These are phyloP conservation scores for Sugiyamaella paludigena DNA, from an alignment of 1,139 yeast genomes.

Conservation along the genomic window DNA sequence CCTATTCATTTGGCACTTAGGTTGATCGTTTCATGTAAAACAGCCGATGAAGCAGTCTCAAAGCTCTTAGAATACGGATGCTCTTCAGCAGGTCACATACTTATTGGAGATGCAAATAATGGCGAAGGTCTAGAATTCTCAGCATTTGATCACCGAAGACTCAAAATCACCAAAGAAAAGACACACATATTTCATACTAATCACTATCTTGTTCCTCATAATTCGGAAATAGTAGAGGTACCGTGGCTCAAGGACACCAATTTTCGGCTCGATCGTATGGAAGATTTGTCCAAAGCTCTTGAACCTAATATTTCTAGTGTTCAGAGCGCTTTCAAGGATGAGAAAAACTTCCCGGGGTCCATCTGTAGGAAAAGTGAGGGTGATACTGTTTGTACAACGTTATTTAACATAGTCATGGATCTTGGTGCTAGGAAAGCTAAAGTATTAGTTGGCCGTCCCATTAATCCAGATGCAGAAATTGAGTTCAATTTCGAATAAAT, in stretches of 20 bases:
- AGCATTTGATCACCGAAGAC: conserved; percentile 15
- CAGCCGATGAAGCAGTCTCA: conserved; percentile 32
- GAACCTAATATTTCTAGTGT: conserved; percentile 16
- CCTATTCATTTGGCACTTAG: conserved; percentile 40
- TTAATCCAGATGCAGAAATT: conserved; percentile 14
- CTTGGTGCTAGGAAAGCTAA: conserved; percentile 17
- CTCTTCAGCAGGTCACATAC: conserved; percentile 26
- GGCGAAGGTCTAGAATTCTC: conserved; percentile 27
- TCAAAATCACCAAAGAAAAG: conserved; percentile 12
- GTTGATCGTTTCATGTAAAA: conserved; percentile 30
- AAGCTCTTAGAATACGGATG: conserved; percentile 26
- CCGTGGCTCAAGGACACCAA: conserved; percentile 22
- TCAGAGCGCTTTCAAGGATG: conserved; percentile 23
- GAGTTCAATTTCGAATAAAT: not conserved
- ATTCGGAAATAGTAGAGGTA: conserved; percentile 16
- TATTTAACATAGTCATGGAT: conserved; percentile 29
- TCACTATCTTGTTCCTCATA: conserved; percentile 24
- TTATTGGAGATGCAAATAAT: conserved; percentile 23
- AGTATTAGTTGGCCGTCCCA: conserved; percentile 24
- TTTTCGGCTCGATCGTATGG: conserved; percentile 20
- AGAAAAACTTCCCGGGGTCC: conserved; percentile 21
- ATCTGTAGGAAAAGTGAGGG: conserved; percentile 22
- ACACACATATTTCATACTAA: conserved; percentile 25
- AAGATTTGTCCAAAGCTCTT: conserved; percentile 18
- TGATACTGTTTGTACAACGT: conserved; percentile 16